phyloP scores from a whole-genome alignment of 2,329 filamentous ascomycete species.

The Massarina eburnea region DNA sequence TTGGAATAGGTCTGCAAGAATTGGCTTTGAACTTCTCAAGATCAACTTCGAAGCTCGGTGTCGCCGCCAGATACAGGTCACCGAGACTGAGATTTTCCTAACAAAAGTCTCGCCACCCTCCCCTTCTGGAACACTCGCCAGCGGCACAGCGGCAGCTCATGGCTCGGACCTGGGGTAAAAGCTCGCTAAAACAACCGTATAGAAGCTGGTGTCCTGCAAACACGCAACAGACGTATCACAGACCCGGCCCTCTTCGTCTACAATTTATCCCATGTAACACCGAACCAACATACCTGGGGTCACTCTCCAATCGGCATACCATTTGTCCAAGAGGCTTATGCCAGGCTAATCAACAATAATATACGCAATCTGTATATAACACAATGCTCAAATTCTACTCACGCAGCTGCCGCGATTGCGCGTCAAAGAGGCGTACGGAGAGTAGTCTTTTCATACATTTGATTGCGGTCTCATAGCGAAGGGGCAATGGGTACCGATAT shows the following conservation, averaged over 20 bases:
- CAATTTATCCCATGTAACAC: conserved; percentile 33
- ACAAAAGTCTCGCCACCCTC: conserved; percentile 3
- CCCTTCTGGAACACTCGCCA: conserved; percentile 3
- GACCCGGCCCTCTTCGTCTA: conserved; percentile 15
- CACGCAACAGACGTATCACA: conserved; percentile 26
- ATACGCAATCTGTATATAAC: conserved; percentile 29
- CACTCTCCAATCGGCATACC: conserved; percentile 25
- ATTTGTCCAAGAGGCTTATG: conserved; percentile 18
- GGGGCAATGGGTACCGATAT: conserved; percentile 10
- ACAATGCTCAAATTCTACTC: conserved; percentile 16
- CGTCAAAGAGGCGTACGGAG: conserved; percentile 20
- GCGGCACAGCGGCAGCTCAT: conserved; percentile 12
- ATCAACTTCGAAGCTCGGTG: too few species aligned
- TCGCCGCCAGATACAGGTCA: too few species aligned
- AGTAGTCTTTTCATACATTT: conserved; percentile 23
- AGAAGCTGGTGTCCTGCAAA: conserved; percentile 16
- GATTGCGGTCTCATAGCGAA: conserved; percentile 20
- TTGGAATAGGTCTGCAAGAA: too few species aligned
- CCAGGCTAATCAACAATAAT: conserved; percentile 34
- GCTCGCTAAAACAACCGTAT: conserved; percentile 22
- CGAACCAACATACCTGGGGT: conserved; percentile 24
- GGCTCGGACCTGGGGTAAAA: conserved; percentile 10
- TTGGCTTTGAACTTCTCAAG: too few species aligned
- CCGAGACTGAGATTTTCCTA: too few species aligned
- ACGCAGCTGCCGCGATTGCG: conserved; percentile 20